Percentiles rank a stretch among this genome's conserved stretches.
Evolutionary conservation across 371 early-diverging fungal genomes (phyloP).

Genomic region (Circinella umbellata): DNA sequence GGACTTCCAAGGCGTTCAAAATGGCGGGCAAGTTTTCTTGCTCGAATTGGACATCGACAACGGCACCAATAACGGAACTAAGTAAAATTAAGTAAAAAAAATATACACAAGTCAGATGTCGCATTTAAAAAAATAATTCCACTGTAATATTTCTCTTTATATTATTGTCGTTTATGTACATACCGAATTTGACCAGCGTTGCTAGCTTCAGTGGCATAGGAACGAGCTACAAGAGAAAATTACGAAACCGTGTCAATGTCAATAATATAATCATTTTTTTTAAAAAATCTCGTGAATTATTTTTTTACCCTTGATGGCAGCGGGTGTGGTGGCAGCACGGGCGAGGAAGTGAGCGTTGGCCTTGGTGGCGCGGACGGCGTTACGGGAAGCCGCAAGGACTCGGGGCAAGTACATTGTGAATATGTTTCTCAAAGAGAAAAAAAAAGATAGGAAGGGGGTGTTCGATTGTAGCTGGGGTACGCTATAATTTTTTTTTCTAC

Average conservation of each 20-base stretch:
- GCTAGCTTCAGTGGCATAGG: slow-evolving; percentile 35
- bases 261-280: neutral
- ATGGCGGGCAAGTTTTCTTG: slow-evolving; percentile 91
- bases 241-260: slow-evolving; percentile 1
- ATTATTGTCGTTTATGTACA: neutral
- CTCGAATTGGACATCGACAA: slow-evolving; percentile 96
- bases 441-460: slow-evolving; percentile 14
- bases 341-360: slow-evolving; percentile 28
- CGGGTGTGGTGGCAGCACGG: slow-evolving; percentile 30
- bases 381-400: slow-evolving; percentile 27
- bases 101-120: too few species aligned
- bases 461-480: neutral
- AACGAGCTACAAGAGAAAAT: slow-evolving; percentile 11
- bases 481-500: neutral
- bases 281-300: too few species aligned
- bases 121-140: too few species aligned
- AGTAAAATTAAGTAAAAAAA: too few species aligned
- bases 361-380: slow-evolving; percentile 35
- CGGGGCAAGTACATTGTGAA: slow-evolving; percentile 22
- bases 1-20: slow-evolving; percentile 96
- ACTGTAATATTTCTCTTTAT: too few species aligned
- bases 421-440: slow-evolving; percentile 1
- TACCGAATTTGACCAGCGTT: slow-evolving; percentile 49
- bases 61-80: slow-evolving; percentile 74
- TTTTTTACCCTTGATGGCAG: slow-evolving; percentile 30